Percentiles rank a stretch among this genome's conserved stretches.
Conservation (phyloP, 208 protist genomes). For the Crithidia acanthocephali region DNA sequence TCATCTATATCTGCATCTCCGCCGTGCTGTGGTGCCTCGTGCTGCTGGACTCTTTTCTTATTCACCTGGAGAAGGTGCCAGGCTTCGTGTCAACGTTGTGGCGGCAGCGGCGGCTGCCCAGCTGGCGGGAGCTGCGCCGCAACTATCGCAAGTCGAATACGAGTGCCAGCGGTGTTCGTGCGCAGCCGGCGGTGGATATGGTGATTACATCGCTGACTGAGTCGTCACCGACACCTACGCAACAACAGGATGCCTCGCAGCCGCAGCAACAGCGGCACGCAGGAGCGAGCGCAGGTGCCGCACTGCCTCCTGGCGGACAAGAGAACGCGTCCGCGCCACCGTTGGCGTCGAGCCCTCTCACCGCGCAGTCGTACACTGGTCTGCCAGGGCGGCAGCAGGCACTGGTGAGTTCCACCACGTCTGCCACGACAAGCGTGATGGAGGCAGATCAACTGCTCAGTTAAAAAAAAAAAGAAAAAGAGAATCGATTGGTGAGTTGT, state of each 20-base stretch:
- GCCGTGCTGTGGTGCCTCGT: conserved; percentile 37
- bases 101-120: conserved; percentile 24
- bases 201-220: conserved; percentile 1
- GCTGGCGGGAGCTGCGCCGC: conserved; percentile 24
- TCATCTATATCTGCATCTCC: conserved; percentile 51
- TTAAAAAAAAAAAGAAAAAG: neutral
- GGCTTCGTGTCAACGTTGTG: conserved; percentile 5
- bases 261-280: neutral
- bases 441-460: conserved; percentile 9
- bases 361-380: no score
- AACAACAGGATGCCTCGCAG: no score
- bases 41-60: conserved; percentile 19
- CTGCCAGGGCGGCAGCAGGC: neutral
- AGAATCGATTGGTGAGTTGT: no score
- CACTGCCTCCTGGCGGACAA: no score
- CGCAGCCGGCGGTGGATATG: conserved; percentile 1
- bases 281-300: no score
- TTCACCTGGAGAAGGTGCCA: conserved; percentile 23
- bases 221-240: neutral
- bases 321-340: no score
- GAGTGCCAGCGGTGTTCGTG: neutral
- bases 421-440: conserved; percentile 14
- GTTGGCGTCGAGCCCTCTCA: no score
- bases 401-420: conserved; percentile 4
- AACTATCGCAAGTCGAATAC: conserved; percentile 1